Evolutionary conservation across 2,329 filamentous ascomycete genomes (phyloP), one percentile per base, ranked within the genome.

Genomic region (Aspergillus uvarum): DNA sequence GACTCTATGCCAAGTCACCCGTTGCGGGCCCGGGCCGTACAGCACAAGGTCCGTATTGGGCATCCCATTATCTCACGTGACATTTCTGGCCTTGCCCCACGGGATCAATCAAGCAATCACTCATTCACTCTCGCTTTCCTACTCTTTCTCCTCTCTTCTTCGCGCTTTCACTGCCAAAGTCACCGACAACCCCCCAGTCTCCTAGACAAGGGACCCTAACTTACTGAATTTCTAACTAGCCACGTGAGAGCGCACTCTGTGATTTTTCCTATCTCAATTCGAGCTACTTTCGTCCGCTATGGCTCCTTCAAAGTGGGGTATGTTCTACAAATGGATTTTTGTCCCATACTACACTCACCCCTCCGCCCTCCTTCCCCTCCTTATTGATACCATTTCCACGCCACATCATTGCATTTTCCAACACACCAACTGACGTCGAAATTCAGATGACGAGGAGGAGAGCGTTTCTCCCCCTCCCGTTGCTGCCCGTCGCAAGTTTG

Each of bases 401-500:
- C 32, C 47, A 50, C 14, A 24, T 50, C 14, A 24, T 50, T 29
- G 21, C 32, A n/a, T 47, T 12, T 5, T 35, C 16, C 11, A 12
- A 6, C 21, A 38, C 44, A 52, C 44, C 42, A 65, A 65, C 59
- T 51, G 50, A 65, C 50, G 12, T 48, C 35, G 53, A 47, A 54
- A 32, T 71, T 75, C 76, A 61, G 77, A 80, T 24, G 76, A 87
- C 63, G 86, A 88, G 68, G 82, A 88, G 68, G 82, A 82, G 67
- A 82, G 80, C 66, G 80, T 79, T 22, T 76, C 80, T 19, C 73
- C 77, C 56, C 77, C 81, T 38, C 73, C 74, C 54, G 76, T 81
- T 52, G 76, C 81, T 49, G 76, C 79, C 58, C 81, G 85, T 65
- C 79, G 85, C 76, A 92, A 95, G 81, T 96, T 96, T 73, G 92